Base-by-base conservation (phyloP, 2,329 filamentous ascomycete species). In the Malbranchea cinnamomea region DNA sequence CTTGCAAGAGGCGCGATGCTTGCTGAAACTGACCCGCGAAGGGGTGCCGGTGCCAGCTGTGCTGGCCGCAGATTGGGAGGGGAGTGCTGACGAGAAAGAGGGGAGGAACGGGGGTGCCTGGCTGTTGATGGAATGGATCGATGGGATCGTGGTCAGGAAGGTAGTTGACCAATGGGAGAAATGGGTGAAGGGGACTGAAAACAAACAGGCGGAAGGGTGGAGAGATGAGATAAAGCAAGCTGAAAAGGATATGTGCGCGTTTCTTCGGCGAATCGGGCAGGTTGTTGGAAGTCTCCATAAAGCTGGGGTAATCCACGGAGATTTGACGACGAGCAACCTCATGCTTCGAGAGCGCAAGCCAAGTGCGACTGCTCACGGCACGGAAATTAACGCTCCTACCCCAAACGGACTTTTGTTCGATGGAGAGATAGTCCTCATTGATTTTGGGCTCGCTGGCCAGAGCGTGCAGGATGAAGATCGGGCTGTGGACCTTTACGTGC, bases 301-400 rank as follows among this genome's bases (percentile, higher is more conserved):
- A 32, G 67, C 74, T n/a, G 87, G 87, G 10, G 71, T 95, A 33
- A 74, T 93, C 35, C 89, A 98, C 59, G 89, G 89, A 23, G 89
- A 98, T 59, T 57, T 98, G 58, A 98, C 89, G 37, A 98, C 85
- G 39, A 94, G 85, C 58, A 98, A 98, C 57, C 67, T 98, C 60
- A 94, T 98, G 77, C 51, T 95, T 41, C 53, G 71, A 36, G n/a
- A n/a, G n/a, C 62, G 46, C 12, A 30, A 24, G 5, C 24, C 36
- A 11, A 35, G 35, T 4, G 29, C 19, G 33, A 35, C 7, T 23
- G 41, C 19, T 31, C 36, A 34, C 14, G 36, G 32, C 10, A 37
- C 28, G 18, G 44, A 40, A 8, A 41, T 30, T 4, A 31, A 40
- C 4, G 40, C 43, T 6, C 40, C 34, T 13, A 25, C 8, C 20